Evolutionary conservation across 177 flowering plant genomes (phyloP), one percentile per base, ranked within the genome.

Genomic region (Vitis hybrid): DNA sequence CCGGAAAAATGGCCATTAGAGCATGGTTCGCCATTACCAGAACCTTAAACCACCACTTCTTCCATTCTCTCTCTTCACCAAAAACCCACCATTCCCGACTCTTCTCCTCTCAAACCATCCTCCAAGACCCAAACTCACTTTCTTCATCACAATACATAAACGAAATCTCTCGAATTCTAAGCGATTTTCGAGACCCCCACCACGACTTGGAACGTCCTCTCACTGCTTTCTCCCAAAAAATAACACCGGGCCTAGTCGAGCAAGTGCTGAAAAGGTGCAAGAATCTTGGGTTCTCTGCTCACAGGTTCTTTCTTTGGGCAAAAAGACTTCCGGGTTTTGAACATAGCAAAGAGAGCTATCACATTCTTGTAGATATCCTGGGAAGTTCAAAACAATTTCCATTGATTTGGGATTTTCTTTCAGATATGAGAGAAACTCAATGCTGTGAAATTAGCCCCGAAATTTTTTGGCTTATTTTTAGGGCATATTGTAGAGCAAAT

Each of bases 261-360:
- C 97, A 91, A 54, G 94, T 91, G 15, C 65, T 95, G 24, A 95
- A 93, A 74, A 76, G 97, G 56, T 90, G 97, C 79, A 91, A 83
- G 41, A 78, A 86, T 77, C 91, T 95, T 14, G 93, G 89, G 0
- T 82, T 87, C 67, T 76, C 99, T 3, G 90, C 93, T 12, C 91
- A 91, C 76, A 85, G 97, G n/a, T 91, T 94, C 86, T 93, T 91
- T 51, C 73, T 84, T 3, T 93, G 97, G 98, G 91, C 99, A 11
- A 78, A 73, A 49, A 64, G 64, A 13, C 75, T 84, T 20, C 85
- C 90, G 2, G 82, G 79, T 61, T 91, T 91, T 67, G 53, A 67
- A 58, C 97, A 82, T 68, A 88, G 86, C 46, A 57, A 9, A 17
- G 83, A 83, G 3, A 86, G 87, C 77, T 80, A 80, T 63, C 88